phyloP scores from a whole-genome alignment of 2,329 filamentous ascomycete genomes.

The Xylariales sp. region DNA sequence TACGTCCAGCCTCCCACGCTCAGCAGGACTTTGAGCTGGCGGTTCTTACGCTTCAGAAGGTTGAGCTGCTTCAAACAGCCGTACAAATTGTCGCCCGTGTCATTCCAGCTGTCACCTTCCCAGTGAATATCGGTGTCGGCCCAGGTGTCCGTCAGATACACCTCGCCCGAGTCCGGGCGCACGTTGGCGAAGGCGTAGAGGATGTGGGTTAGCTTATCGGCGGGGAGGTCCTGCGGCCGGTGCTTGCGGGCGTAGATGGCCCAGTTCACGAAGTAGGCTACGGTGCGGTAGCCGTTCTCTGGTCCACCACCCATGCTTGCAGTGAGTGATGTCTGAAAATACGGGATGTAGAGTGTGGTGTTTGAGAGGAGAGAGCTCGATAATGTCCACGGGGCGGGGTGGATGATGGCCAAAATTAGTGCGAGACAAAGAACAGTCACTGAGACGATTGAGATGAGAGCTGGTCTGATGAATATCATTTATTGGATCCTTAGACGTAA shows the following conservation, averaged over 20 bases:
- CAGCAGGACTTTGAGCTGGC: slow-evolving; percentile 78
- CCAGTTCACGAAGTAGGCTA: slow-evolving; percentile 76
- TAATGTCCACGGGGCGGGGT: slow-evolving; percentile 3
- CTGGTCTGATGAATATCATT: background rate
- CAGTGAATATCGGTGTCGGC: slow-evolving; percentile 70
- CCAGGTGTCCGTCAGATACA: slow-evolving; percentile 63
- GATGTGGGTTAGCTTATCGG: slow-evolving; percentile 78
- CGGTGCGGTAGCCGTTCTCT: slow-evolving; percentile 53
- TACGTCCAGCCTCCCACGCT: slow-evolving; percentile 94
- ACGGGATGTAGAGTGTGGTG: background rate
- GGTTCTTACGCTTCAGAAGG: slow-evolving; percentile 74
- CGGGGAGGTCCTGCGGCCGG: slow-evolving; percentile 77
- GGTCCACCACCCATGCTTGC: slow-evolving; percentile 40
- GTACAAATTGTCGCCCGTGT: slow-evolving; percentile 74
- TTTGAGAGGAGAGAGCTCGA: background rate
- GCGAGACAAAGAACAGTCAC: slow-evolving; percentile 3
- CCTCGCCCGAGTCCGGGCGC: slow-evolving; percentile 71
- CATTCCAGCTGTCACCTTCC: slow-evolving; percentile 66
- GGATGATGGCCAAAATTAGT: slow-evolving; percentile 2
- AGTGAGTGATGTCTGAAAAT: background rate
- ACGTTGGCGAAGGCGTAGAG: slow-evolving; percentile 92
- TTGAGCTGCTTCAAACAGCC: slow-evolving; percentile 87
- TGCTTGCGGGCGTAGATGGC: slow-evolving; percentile 85
- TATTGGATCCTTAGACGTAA: background rate
- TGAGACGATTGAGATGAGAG: slow-evolving; percentile 1